These are phyloP conservation scores for Wickerhamomyces chambardii DNA, from an alignment of 805 yeast species.

Conservation along the genomic window DNA sequence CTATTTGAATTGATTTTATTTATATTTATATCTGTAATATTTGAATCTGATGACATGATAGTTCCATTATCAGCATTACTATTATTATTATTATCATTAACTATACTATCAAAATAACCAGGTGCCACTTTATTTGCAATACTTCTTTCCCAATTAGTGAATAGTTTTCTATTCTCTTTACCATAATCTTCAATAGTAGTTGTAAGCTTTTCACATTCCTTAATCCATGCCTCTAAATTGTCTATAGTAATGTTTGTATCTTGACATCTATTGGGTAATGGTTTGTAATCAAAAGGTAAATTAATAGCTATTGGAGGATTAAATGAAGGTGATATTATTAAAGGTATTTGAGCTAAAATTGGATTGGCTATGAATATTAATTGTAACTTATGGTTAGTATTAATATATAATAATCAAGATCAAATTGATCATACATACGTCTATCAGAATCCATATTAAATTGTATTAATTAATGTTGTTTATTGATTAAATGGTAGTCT, in stretches of 20 bases:
- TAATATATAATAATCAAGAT: too few species aligned
- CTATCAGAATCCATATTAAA: too few species aligned
- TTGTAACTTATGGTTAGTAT: too few species aligned
- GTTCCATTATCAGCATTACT: too few species aligned
- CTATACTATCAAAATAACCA: conserved; percentile 25
- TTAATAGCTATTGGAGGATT: conserved; percentile 49
- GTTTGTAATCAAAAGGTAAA: conserved; percentile 37
- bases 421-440: too few species aligned
- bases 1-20: too few species aligned
- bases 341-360: conserved; percentile 42
- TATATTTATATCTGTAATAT: too few species aligned
- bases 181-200: conserved; percentile 17
- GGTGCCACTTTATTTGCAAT: conserved; percentile 27
- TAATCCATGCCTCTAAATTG: conserved; percentile 20
- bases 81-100: conserved; percentile 1
- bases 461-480: too few species aligned
- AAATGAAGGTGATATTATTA: conserved; percentile 40
- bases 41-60: too few species aligned
- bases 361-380: conserved; percentile 29
- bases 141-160: conserved; percentile 22
- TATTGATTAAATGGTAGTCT: too few species aligned
- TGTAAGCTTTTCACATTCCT: conserved; percentile 22
- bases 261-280: conserved; percentile 25
- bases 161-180: conserved; percentile 13
- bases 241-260: conserved; percentile 19